Percentiles rank a stretch among this genome's conserved stretches.
Conservation (phyloP, 73 alveolate species). For the Uronychia setigera region DNA sequence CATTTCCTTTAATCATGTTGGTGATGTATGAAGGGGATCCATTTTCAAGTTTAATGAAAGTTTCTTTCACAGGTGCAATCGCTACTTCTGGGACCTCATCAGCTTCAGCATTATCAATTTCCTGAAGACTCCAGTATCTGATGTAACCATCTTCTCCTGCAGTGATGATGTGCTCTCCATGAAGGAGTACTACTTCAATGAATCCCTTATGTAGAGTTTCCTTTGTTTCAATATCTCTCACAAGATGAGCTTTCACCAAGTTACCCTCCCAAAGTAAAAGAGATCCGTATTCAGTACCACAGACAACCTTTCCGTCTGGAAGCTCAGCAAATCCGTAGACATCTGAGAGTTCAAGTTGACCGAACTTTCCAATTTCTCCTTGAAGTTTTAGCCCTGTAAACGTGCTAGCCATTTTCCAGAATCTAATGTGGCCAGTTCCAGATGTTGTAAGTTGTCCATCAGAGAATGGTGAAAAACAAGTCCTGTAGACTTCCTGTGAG, state of each 20-base stretch:
- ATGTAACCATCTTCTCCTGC: slow-evolving; percentile 98
- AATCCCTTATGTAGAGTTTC: slow-evolving; percentile 88
- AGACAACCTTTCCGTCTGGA: slow-evolving; percentile 99
- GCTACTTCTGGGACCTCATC: slow-evolving; percentile 91
- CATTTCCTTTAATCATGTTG: slow-evolving; percentile 83
- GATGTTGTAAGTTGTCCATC: slow-evolving; percentile 94
- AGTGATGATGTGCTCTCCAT: slow-evolving; percentile 86
- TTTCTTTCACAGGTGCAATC: slow-evolving; percentile 75
- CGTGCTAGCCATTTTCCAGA: slow-evolving; percentile 99
- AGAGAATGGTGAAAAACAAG: slow-evolving; percentile 90
- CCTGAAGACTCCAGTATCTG: slow-evolving; percentile 94
- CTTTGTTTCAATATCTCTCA: slow-evolving; percentile 69
- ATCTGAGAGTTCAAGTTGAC: slow-evolving; percentile 98
- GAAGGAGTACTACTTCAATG: slow-evolving; percentile 79
- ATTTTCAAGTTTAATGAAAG: slow-evolving; percentile 48
- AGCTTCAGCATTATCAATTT: slow-evolving; percentile 94
- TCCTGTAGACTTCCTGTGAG: slow-evolving; percentile 97
- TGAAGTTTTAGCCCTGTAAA: slow-evolving; percentile 99
- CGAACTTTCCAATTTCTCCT: slow-evolving; percentile 99
- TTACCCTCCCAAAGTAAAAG: slow-evolving; percentile 99
- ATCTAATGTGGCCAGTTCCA: slow-evolving; percentile 99
- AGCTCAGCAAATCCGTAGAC: slow-evolving; percentile 93
- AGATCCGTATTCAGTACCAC: slow-evolving; percentile 99
- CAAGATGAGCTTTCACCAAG: slow-evolving; percentile 85
- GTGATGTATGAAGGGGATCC: slow-evolving; percentile 89